phyloP scores from a whole-genome alignment of 306 rosid genomes.

The Rosa lucieae region DNA sequence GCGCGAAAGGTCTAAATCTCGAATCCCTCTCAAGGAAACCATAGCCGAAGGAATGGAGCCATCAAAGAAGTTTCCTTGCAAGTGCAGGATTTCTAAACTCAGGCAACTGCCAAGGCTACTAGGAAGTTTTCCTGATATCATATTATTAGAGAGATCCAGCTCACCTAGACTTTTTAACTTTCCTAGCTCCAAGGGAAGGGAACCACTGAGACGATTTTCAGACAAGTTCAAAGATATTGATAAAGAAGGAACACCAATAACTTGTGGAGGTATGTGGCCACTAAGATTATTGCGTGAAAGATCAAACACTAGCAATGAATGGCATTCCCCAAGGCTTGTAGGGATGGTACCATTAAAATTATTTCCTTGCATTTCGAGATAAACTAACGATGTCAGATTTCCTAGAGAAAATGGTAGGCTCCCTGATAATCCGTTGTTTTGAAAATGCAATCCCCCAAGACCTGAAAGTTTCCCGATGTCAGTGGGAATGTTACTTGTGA shows the following conservation, averaged over 20 bases:
- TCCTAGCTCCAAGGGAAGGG: not conserved
- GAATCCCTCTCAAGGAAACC: not conserved
- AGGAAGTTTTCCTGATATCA: not conserved
- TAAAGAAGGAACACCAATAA: not conserved
- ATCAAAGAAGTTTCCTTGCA: not conserved
- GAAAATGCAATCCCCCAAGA: not conserved
- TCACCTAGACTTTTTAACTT: not conserved
- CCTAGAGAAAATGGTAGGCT: conserved; percentile 1
- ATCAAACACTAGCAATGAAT: not conserved
- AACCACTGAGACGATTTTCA: not conserved
- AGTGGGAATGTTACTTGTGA: not conserved
- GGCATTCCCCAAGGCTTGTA: not conserved
- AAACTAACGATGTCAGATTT: not conserved
- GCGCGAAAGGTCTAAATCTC: not conserved
- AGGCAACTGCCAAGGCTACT: not conserved
- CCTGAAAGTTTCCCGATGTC: not conserved
- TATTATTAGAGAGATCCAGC: not conserved
- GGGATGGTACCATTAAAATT: not conserved
- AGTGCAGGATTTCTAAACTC: not conserved
- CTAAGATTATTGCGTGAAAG: not conserved
- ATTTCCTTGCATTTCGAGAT: not conserved
- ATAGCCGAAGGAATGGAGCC: not conserved
- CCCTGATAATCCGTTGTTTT: not conserved
- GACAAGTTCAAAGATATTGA: not conserved
- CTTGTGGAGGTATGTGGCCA: not conserved